These are phyloP conservation scores for Kurtzmaniella natalensis DNA, from an alignment of 1,139 yeast genomes.

Conservation along the genomic window DNA sequence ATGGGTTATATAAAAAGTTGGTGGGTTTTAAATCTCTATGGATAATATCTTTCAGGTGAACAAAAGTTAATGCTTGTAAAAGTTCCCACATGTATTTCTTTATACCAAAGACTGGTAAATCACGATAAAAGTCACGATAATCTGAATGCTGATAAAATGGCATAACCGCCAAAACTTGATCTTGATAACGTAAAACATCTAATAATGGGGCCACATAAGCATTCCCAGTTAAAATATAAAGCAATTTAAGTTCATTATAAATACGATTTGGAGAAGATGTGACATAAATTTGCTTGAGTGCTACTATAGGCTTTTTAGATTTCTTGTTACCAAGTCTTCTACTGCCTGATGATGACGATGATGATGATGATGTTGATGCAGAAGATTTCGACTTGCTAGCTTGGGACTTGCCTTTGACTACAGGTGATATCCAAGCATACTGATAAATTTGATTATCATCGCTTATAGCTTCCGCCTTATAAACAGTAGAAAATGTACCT, in stretches of 20 bases:
- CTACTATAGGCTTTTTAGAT: constrained; percentile 60
- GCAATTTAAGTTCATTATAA: constrained; percentile 74
- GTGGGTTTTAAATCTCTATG: constrained; percentile 92
- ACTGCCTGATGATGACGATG: constrained; percentile 2
- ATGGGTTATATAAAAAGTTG: constrained; percentile 77
- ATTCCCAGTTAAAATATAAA: constrained; percentile 65
- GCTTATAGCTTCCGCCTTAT: constrained; percentile 73
- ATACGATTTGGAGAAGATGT: constrained; percentile 93
- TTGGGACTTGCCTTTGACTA: constrained; percentile 30
- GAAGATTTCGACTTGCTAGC: constrained; percentile 12
- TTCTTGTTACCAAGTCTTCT: constrained; percentile 9
- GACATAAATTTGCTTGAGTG: constrained; percentile 88
- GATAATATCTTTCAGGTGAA: constrained; percentile 71
- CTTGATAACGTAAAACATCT: constrained; percentile 82
- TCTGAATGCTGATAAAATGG: constrained; percentile 93
- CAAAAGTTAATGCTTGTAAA: constrained; percentile 68
- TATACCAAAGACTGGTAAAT: constrained; percentile 73
- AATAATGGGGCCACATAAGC: constrained; percentile 81
- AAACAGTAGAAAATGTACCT: constrained; percentile 90
- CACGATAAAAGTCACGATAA: constrained; percentile 81
- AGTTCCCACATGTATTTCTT: constrained; percentile 77
- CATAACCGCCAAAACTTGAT: constrained; percentile 87
- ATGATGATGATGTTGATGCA: constrained; percentile 4
- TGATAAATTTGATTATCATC: constrained; percentile 36
- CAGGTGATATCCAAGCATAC: constrained; percentile 46